phyloP scores from a whole-genome alignment of 1,284 basidiomycete genomes.

The Moniliella sp. region DNA sequence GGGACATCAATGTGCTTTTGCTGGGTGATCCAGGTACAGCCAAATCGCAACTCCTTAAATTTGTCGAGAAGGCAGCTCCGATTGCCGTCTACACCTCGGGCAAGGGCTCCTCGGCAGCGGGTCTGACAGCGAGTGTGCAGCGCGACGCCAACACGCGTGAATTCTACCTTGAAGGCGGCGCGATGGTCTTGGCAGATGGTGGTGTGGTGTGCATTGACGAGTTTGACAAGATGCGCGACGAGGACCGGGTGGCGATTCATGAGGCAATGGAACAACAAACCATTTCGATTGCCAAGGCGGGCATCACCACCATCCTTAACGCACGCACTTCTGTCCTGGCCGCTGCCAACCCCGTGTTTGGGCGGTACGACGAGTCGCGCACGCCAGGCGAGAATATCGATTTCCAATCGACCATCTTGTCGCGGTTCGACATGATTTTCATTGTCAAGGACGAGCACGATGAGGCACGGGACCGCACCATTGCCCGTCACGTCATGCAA shows the following conservation, averaged over 20 bases:
- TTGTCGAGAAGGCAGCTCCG: slow-evolving; percentile 91
- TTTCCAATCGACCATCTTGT: slow-evolving; percentile 93
- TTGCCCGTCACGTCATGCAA: slow-evolving; percentile 94
- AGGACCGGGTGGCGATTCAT: slow-evolving; percentile 94
- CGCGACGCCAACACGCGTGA: slow-evolving; percentile 82
- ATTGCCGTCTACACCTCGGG: slow-evolving; percentile 95
- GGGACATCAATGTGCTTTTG: slow-evolving; percentile 89
- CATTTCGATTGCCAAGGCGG: slow-evolving; percentile 96
- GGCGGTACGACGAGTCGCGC: slow-evolving; percentile 87
- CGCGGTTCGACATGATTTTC: slow-evolving; percentile 99
- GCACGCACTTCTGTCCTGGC: slow-evolving; percentile 86
- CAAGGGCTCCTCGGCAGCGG: slow-evolving; percentile 88
- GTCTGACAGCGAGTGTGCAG: slow-evolving; percentile 91
- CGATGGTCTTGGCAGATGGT: slow-evolving; percentile 95
- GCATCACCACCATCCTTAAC: slow-evolving; percentile 93
- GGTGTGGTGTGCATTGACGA: slow-evolving; percentile 99
- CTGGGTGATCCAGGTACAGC: slow-evolving; percentile 95
- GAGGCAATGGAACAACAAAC: slow-evolving; percentile 99
- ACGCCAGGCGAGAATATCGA: slow-evolving; percentile 96
- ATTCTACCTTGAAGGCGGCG: slow-evolving; percentile 94
- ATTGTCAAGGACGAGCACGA: slow-evolving; percentile 97
- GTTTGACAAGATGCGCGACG: slow-evolving; percentile 99
- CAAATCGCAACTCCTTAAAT: slow-evolving; percentile 88
- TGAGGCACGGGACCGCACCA: slow-evolving; percentile 72
- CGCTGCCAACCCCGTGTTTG: slow-evolving; percentile 95